Base-by-base conservation (phyloP, 441 rosid genomes). In the Adansonia rubrostipa region DNA sequence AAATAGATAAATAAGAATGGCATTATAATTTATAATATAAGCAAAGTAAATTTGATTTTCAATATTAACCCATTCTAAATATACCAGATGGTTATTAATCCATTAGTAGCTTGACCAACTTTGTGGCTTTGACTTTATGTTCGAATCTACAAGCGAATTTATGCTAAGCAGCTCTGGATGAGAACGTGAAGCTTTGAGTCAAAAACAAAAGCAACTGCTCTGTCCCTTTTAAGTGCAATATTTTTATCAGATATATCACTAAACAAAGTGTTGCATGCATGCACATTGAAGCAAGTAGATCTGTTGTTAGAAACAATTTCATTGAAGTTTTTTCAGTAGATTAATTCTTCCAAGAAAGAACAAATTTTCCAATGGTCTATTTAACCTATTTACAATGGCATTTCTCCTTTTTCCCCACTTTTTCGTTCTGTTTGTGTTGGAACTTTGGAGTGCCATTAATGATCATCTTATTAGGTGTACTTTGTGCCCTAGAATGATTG, bases 271-370 rank as follows among this genome's bases (percentile, higher is more conserved):
- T 62, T 61, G 2, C 22, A 45, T 61, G 57, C 48, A 22, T 62
- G 57, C 24, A 62, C 14, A n/a, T 74, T 9, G 57, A 75, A 61
- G 70, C 77, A 47, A 56, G 77, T 56, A 19, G 48, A 75, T 74
- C n/a, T 47, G 42, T 60, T 15, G 7, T 7, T 22, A 61, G 77
- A 74, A 61, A 40, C 9, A 22, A 45, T 45, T 13, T 60, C 56
- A n/a, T 19, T 60, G 77, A 74, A 22, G 68, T 47, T 74, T 61
- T 22, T 8, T 74, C n/a, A 64, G 77, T 22, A 44, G 75, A 60
- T 14, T 45, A 19, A 22, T 24, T 74, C 20, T 60, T 22, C 17
- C 20, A 6, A 57, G 22, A 42, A 28, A 61, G 50, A 8, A 42
- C 14, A 19, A 17, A 11, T 11, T 42, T 73, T 33, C 7, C 11